phyloP scores from a whole-genome alignment of 768 basidiomycete species.

The Xerocomus potaroensis region DNA sequence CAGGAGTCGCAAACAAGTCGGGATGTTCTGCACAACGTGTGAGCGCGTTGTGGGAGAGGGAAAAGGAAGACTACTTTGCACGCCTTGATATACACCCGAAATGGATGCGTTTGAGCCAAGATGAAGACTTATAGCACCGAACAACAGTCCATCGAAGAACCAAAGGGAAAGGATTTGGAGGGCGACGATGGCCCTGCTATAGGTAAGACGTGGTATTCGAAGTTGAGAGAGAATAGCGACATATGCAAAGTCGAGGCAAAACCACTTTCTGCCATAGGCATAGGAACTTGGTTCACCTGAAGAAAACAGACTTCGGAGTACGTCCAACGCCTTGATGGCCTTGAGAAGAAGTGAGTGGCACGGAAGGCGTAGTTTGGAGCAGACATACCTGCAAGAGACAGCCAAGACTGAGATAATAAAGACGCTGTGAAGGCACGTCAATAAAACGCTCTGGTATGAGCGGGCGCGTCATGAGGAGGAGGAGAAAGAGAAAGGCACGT shows the following conservation, averaged over 20 bases:
- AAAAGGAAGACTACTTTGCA: slow-evolving; percentile 30
- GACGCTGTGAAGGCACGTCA: slow-evolving; percentile 74
- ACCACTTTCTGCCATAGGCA: slow-evolving; percentile 63
- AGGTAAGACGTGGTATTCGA: slow-evolving; percentile 71
- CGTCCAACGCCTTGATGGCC: slow-evolving; percentile 76
- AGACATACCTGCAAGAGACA: slow-evolving; percentile 66
- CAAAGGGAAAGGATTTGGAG: slow-evolving; percentile 60
- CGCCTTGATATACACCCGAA: slow-evolving; percentile 15
- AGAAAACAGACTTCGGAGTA: slow-evolving; percentile 51
- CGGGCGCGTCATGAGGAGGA: slow-evolving; percentile 32
- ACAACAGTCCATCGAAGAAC: slow-evolving; percentile 64
- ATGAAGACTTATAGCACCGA: slow-evolving; percentile 67
- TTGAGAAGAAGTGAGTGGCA: slow-evolving; percentile 28
- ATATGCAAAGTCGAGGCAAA: slow-evolving; percentile 63
- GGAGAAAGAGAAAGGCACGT: slow-evolving; percentile 14
- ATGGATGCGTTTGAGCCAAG: slow-evolving; percentile 27
- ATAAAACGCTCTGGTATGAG: slow-evolving; percentile 71
- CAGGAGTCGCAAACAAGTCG: slow-evolving; percentile 40
- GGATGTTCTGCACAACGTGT: slow-evolving; percentile 24
- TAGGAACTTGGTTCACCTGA: slow-evolving; percentile 38
- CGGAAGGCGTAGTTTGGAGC: accelerated
- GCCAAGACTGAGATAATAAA: slow-evolving; percentile 73
- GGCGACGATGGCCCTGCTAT: slow-evolving; percentile 56
- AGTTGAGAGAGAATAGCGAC: slow-evolving; percentile 54
- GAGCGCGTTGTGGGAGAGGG: neutral